These are phyloP conservation scores for Exophiala calicioides DNA, from an alignment of 2,329 filamentous ascomycete species.

Conservation along the genomic window DNA sequence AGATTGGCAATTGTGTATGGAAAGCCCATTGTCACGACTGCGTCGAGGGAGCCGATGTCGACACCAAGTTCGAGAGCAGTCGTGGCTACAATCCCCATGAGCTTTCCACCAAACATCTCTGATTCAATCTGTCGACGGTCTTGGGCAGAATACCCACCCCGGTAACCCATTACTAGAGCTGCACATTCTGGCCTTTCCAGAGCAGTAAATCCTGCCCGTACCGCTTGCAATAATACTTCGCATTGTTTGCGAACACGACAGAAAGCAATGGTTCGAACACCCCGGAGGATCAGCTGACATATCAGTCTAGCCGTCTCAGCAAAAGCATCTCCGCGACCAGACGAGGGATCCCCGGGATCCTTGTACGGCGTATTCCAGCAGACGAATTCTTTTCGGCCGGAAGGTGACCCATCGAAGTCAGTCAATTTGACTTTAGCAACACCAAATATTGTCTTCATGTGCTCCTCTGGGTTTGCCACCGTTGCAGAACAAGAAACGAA, in stretches of 20 bases:
- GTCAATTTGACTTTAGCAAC: slow-evolving; percentile 77
- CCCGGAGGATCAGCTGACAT: slow-evolving; percentile 82
- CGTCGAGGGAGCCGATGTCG: slow-evolving; percentile 91
- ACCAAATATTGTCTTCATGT: slow-evolving; percentile 94
- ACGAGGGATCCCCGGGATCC: slow-evolving; percentile 81
- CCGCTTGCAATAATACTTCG: slow-evolving; percentile 76
- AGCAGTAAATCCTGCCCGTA: slow-evolving; percentile 73
- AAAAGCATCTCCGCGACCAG: slow-evolving; percentile 79
- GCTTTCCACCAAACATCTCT: slow-evolving; percentile 95
- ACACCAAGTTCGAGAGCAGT: slow-evolving; percentile 91
- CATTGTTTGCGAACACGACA: slow-evolving; percentile 86
- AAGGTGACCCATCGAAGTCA: slow-evolving; percentile 90
- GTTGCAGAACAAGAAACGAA: slow-evolving; percentile 98
- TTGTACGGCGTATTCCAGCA: slow-evolving; percentile 98
- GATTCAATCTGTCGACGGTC: slow-evolving; percentile 85
- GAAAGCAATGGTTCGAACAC: slow-evolving; percentile 90
- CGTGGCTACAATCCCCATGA: slow-evolving; percentile 91
- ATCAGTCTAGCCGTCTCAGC: slow-evolving; percentile 87
- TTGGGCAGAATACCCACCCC: slow-evolving; percentile 90
- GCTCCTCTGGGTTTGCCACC: slow-evolving; percentile 84
- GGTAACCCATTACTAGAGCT: slow-evolving; percentile 87
- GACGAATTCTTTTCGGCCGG: slow-evolving; percentile 88
- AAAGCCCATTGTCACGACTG: slow-evolving; percentile 90
- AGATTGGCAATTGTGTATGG: slow-evolving; percentile 94
- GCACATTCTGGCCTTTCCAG: slow-evolving; percentile 75